Evolutionary conservation across 2,329 filamentous ascomycete species (phyloP).

Genomic region (Fusarium sp.): DNA sequence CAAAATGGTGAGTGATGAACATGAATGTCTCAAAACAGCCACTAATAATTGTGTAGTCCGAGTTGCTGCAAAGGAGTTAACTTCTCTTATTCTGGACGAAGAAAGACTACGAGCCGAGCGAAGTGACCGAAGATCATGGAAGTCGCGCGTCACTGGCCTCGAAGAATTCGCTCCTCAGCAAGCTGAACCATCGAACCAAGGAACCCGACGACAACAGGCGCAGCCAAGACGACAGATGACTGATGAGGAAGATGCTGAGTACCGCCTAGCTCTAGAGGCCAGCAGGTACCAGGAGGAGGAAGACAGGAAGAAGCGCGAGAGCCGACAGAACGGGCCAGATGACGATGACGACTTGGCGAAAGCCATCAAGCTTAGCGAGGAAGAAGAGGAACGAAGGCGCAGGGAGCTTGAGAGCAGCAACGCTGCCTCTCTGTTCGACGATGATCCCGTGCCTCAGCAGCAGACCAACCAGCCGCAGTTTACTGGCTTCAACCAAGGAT

Average conservation of each 20-base stretch:
- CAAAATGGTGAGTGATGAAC: slow-evolving; percentile 81
- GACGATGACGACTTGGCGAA: slow-evolving; percentile 93
- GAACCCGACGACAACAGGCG: slow-evolving; percentile 59
- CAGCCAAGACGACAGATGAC: slow-evolving; percentile 65
- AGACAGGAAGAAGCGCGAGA: slow-evolving; percentile 80
- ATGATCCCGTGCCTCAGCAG: slow-evolving; percentile 69
- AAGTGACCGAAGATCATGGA: slow-evolving; percentile 93
- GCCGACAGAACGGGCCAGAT: slow-evolving; percentile 65
- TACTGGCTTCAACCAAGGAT: slow-evolving; percentile 95
- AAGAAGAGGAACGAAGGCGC: slow-evolving; percentile 91
- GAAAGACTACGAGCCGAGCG: slow-evolving; percentile 91
- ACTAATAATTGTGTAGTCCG: slow-evolving; percentile 73
- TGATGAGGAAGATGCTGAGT: slow-evolving; percentile 91
- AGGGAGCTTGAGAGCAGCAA: slow-evolving; percentile 90
- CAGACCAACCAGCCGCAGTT: slow-evolving; percentile 76
- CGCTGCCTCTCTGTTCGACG: slow-evolving; percentile 88
- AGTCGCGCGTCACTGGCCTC: slow-evolving; percentile 92
- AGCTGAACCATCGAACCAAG: slow-evolving; percentile 50
- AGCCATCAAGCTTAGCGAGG: slow-evolving; percentile 93
- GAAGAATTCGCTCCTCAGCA: slow-evolving; percentile 78
- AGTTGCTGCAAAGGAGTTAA: slow-evolving; percentile 95
- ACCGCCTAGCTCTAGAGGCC: slow-evolving; percentile 89
- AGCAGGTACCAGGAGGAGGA: slow-evolving; percentile 97
- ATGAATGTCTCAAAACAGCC: slow-evolving; percentile 12
- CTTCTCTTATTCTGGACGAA: slow-evolving; percentile 90